Conservation (phyloP, 768 basidiomycete genomes). For the Hypholoma sublateritium region DNA sequence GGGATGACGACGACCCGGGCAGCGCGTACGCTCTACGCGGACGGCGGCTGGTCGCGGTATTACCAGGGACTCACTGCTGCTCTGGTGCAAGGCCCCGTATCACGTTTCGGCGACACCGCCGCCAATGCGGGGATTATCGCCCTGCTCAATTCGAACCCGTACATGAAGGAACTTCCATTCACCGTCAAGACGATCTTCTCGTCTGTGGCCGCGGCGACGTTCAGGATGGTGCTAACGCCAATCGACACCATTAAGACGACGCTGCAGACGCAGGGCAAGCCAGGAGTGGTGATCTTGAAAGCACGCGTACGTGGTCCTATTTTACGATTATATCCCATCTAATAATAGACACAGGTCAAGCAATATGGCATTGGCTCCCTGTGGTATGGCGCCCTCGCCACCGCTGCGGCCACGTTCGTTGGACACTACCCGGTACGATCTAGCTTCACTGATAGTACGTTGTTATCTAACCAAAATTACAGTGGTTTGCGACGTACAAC, state of each 20-base stretch:
- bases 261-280: conserved; percentile 84
- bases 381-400: conserved; percentile 92
- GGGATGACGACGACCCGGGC: conserved; percentile 75
- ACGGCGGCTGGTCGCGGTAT: conserved; percentile 82
- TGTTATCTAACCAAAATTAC: conserved; percentile 8
- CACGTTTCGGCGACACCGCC: conserved; percentile 93
- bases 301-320: conserved; percentile 48
- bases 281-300: conserved; percentile 64
- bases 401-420: conserved; percentile 91
- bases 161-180: conserved; percentile 61
- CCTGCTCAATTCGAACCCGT: conserved; percentile 73
- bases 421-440: conserved; percentile 79
- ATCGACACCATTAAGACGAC: conserved; percentile 96
- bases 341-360: conserved; percentile 50
- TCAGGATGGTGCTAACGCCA: conserved; percentile 90
- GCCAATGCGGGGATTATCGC: conserved; percentile 93
- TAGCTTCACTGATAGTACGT: neutral
- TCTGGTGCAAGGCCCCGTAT: conserved; percentile 79
- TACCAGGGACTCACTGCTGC: conserved; percentile 89
- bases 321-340: neutral
- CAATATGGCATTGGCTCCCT: conserved; percentile 74
- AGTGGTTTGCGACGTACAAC: conserved; percentile 90
- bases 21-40: conserved; percentile 63
- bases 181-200: conserved; percentile 80
- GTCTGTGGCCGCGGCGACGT: conserved; percentile 74